phyloP scores from a whole-genome alignment of 2,329 filamentous ascomycete species.

The Aspergillus puulaauensis region DNA sequence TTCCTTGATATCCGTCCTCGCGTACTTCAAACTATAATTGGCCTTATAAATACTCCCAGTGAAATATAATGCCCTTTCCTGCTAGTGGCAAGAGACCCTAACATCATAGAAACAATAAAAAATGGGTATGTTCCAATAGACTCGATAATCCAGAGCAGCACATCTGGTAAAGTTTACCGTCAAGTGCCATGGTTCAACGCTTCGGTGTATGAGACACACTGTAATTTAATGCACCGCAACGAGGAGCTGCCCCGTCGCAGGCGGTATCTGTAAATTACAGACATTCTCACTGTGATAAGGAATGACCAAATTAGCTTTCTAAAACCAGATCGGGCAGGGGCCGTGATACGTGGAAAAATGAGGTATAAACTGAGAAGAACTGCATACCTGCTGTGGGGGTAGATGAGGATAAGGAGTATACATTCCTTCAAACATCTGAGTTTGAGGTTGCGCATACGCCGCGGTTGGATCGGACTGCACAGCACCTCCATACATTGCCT shows the following conservation, averaged over 20 bases:
- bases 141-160: background rate
- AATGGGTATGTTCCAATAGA: constrained; percentile 4
- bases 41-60: background rate
- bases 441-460: constrained; percentile 73
- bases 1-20: background rate
- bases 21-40: background rate
- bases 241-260: background rate
- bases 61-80: background rate
- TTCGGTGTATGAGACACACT: no score
- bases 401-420: constrained; percentile 76
- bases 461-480: constrained; percentile 71
- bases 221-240: background rate
- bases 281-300: background rate
- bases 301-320: background rate
- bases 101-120: background rate
- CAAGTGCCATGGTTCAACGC: no score
- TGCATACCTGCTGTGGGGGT: constrained; percentile 75
- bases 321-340: background rate
- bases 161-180: background rate
- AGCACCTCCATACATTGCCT: constrained; percentile 77
- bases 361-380: background rate
- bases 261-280: background rate
- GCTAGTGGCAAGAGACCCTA: background rate
- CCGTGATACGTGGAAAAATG: background rate
- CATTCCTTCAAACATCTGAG: constrained; percentile 80